Evolutionary conservation across 805 yeast species (phyloP).

Genomic region (Candida easanensis): DNA sequence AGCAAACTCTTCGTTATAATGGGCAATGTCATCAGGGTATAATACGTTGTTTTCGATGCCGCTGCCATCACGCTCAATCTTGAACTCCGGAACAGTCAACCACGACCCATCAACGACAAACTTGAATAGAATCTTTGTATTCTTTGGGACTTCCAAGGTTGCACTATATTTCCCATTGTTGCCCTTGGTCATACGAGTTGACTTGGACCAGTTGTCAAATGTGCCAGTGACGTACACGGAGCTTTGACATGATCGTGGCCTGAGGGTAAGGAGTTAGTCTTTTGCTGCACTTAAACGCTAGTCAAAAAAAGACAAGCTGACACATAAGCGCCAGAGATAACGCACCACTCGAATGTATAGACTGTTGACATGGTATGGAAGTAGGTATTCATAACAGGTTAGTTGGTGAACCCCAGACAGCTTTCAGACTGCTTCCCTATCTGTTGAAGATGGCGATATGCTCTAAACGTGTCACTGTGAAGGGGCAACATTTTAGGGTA

Average conservation of each 20-base stretch:
- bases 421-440: no score
- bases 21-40: constrained; percentile 30
- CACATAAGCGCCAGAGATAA: not conserved
- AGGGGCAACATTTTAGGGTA: no score
- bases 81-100: constrained; percentile 40
- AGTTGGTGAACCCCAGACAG: no score
- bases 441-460: no score
- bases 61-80: constrained; percentile 37
- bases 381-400: not conserved
- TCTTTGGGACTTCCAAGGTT: constrained; percentile 40
- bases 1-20: constrained; percentile 1
- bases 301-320: not conserved
- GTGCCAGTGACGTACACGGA: constrained; percentile 61
- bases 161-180: constrained; percentile 41
- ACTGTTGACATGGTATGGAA: constrained; percentile 3
- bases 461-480: no score
- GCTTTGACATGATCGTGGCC: constrained; percentile 30
- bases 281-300: no score
- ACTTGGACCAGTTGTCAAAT: constrained; percentile 54
- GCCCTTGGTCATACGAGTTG: constrained; percentile 38
- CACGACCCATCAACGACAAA: constrained; percentile 61
- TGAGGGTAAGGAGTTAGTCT: constrained; percentile 9
- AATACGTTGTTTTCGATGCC: constrained; percentile 56
- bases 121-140: constrained; percentile 43
- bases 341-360: constrained; percentile 16